Evolutionary conservation across 2,329 filamentous ascomycete species (phyloP).

Genomic region (Apiospora rasikravindrae): DNA sequence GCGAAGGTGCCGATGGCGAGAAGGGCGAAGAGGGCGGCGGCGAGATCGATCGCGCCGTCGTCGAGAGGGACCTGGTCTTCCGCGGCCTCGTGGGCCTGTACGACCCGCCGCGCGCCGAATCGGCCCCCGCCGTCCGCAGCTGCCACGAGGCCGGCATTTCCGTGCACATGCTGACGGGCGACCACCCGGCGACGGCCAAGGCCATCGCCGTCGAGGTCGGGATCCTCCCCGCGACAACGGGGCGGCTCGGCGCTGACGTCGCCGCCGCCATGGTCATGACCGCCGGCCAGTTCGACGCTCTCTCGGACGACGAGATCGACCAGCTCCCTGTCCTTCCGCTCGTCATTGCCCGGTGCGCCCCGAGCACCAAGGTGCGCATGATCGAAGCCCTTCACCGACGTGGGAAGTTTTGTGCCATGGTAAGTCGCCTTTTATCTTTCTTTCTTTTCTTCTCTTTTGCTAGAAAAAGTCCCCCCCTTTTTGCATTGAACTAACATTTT

Average conservation of each 20-base stretch:
- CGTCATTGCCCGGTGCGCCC: conserved; percentile 72
- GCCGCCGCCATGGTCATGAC: conserved; percentile 67
- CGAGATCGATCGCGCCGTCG: conserved; percentile 54
- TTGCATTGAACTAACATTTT: neutral
- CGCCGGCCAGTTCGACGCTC: conserved; percentile 65
- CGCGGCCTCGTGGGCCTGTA: conserved; percentile 73
- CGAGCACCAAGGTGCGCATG: conserved; percentile 75
- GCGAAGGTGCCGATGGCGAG: conserved; percentile 29
- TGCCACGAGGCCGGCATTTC: conserved; percentile 68
- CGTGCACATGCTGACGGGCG: conserved; percentile 73
- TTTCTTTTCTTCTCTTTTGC: conserved; percentile 49
- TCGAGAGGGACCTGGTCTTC: conserved; percentile 67
- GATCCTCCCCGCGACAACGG: conserved; percentile 65
- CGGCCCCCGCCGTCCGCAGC: conserved; percentile 61
- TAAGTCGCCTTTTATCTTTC: conserved; percentile 27
- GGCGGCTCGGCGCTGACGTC: conserved; percentile 57
- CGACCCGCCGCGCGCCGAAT: conserved; percentile 73
- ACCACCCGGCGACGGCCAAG: conserved; percentile 67
- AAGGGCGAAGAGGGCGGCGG: too few relatives aligned
- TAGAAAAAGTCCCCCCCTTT: too few relatives aligned
- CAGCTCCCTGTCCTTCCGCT: conserved; percentile 67
- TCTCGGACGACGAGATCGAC: conserved; percentile 69
- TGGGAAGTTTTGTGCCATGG: conserved; percentile 70
- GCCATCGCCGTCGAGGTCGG: conserved; percentile 68
- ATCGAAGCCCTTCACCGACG: conserved; percentile 74